Evolutionary conservation across 2,329 filamentous ascomycete species (phyloP), one percentile per base, ranked within the genome.

Genomic region (Cryoendolithus antarcticus): DNA sequence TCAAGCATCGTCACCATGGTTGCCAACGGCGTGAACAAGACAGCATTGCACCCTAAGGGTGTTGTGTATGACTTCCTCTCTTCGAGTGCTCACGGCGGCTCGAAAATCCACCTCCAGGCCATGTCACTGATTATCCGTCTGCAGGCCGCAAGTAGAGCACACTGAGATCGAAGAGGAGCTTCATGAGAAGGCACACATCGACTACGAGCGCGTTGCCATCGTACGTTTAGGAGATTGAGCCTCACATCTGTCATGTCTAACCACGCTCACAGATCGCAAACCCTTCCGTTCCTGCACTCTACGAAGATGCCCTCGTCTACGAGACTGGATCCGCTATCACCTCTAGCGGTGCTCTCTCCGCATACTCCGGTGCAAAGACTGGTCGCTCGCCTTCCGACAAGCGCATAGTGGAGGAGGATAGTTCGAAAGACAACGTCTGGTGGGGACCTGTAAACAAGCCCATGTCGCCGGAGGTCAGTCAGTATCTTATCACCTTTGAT

Each of bases 361-460:
- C 91, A 59, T 98, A 95, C 75, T 96, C 91, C 34, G 91, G 91
- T 57, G 84, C 86, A 56, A 98, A 98, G 77, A 98, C 91, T 46
- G 91, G 91, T 47, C 86, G 91, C 51, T 98, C 91, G 46, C 91
- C 91, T 15, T 80, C 85, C 40, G 91, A 98, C 70, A 98, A 98
- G 80, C 82, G 91, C 63, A 84, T 98, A 60, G 91, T 98, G 60
- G 78, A 93, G 70, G 91, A 98, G 65, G 70, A 80, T 44, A 72
- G 77, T 47, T 96, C 91, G 49, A 80, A 94, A 64, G 80, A 91
- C 41, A 78, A 98, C 45, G 75, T 98, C 58, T 98, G 91, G 91
- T 96, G 91, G 91, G 91, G 91, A 58, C 89, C 91, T 41, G 91
- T 98, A 53, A 98, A 98, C 75, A 96, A 96, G 77, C 84, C 89